Conservation (phyloP, 805 yeast genomes). For the Ogataea corticis region DNA sequence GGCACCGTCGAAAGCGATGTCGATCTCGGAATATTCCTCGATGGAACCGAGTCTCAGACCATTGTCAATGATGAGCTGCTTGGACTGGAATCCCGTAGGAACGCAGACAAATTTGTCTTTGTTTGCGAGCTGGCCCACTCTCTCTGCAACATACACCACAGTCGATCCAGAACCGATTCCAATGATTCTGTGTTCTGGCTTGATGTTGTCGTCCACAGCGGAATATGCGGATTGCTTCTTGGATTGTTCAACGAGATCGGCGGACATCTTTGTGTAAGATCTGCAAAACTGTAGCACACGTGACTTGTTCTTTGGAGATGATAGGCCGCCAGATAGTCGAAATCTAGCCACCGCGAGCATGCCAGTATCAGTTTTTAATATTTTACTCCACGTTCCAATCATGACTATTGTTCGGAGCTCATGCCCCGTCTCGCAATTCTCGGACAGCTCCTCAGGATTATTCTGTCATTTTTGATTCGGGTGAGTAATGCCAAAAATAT, state of each 20-base stretch:
- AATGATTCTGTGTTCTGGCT: conserved; percentile 64
- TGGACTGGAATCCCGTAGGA: conserved; percentile 96
- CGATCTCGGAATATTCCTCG: conserved; percentile 80
- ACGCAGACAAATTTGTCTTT: conserved; percentile 69
- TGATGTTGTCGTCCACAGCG: conserved; percentile 89
- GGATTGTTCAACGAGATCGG: conserved; percentile 66
- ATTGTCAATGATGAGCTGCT: conserved; percentile 78
- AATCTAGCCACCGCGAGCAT: background rate
- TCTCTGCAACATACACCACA: conserved; percentile 94
- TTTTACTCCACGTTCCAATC: background rate
- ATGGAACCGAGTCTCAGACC: conserved; percentile 77
- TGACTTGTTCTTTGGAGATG: background rate
- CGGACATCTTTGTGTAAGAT: conserved; percentile 15
- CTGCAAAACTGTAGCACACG: background rate
- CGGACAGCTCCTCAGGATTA: no score
- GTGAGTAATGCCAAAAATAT: conserved; percentile 3
- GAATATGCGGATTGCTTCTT: conserved; percentile 85
- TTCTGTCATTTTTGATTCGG: conserved; percentile 14
- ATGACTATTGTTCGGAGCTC: background rate
- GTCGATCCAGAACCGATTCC: conserved; percentile 98
- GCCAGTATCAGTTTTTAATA: background rate
- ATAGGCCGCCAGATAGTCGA: background rate
- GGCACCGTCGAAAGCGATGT: conserved; percentile 97
- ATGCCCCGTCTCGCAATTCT: background rate
- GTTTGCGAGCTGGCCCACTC: conserved; percentile 69